Conservation (phyloP, 345 rosid genomes). For the Raphanus raphanistrum region DNA sequence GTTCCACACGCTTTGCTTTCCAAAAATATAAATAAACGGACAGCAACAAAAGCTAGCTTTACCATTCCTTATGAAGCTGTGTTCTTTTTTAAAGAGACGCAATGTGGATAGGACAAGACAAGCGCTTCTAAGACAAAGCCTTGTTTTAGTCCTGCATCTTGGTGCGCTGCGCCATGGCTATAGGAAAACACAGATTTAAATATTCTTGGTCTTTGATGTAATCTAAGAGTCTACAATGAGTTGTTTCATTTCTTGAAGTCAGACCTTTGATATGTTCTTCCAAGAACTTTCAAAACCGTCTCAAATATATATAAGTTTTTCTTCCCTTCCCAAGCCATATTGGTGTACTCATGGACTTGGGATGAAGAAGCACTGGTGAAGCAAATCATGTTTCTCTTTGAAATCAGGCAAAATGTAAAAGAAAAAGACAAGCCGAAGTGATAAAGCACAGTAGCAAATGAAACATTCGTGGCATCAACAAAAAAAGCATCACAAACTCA, state of each 20-base stretch:
- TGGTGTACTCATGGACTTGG: neutral
- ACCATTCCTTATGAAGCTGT: neutral
- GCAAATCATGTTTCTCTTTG: constrained; percentile 10
- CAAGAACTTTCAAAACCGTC: neutral
- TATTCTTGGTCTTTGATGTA: neutral
- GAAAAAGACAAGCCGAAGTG: neutral
- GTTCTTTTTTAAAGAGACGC: neutral
- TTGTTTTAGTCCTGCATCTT: neutral
- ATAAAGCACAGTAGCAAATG: neutral
- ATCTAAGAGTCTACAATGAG: neutral
- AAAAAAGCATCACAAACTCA: constrained; percentile 34
- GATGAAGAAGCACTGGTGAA: constrained; percentile 1
- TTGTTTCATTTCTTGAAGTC: neutral
- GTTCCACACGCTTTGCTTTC: constrained; percentile 22
- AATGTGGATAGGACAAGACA: neutral
- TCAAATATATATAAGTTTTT: neutral
- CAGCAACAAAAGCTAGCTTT: neutral
- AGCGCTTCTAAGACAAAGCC: neutral
- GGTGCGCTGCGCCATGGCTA: neutral
- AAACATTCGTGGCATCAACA: constrained; percentile 7
- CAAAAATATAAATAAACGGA: constrained; percentile 17
- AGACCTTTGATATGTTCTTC: neutral
- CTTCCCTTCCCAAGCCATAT: neutral
- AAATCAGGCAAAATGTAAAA: neutral
- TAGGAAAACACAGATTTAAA: neutral